Conservation (phyloP, 2,329 filamentous ascomycete species). For the Fulvia fulva region DNA sequence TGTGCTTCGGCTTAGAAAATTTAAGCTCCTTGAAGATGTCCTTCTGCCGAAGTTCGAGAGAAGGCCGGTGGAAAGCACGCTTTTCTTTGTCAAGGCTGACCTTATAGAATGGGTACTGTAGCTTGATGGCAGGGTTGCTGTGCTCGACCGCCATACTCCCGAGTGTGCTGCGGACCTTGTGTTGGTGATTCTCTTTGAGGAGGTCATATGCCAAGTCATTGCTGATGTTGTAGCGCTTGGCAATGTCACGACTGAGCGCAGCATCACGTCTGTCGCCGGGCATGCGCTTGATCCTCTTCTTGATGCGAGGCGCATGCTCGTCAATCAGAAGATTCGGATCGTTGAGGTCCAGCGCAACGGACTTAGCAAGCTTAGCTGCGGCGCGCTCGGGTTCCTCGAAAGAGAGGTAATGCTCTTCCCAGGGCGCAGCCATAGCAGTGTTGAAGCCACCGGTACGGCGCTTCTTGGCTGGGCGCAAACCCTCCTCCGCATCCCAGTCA, state of each 20-base stretch:
- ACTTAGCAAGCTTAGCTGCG: slow-evolving; percentile 69
- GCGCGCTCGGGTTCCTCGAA: slow-evolving; percentile 77
- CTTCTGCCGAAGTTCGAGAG: slow-evolving; percentile 60
- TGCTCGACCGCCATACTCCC: slow-evolving; percentile 92
- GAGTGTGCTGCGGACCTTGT: slow-evolving; percentile 88
- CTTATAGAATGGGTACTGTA: slow-evolving; percentile 95
- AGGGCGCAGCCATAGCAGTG: slow-evolving; percentile 16
- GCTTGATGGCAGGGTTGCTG: slow-evolving; percentile 81
- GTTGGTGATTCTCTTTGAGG: slow-evolving; percentile 93
- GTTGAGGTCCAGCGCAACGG: slow-evolving; percentile 78
- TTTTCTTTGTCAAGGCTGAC: slow-evolving; percentile 73
- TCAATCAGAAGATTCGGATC: slow-evolving; percentile 85
- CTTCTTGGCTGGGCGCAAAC: slow-evolving; percentile 56
- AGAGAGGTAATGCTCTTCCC: slow-evolving; percentile 37
- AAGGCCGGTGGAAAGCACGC: slow-evolving; percentile 79
- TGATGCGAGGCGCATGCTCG: slow-evolving; percentile 62
- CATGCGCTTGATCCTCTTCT: slow-evolving; percentile 48
- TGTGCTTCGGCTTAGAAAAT: slow-evolving; percentile 66
- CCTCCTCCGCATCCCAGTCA: slow-evolving; percentile 36
- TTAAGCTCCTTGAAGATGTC: slow-evolving; percentile 61
- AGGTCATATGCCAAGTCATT: slow-evolving; percentile 95
- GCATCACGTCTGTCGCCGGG: slow-evolving; percentile 61
- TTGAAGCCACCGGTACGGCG: slow-evolving; percentile 49
- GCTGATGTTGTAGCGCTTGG: slow-evolving; percentile 86
- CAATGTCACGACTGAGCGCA: slow-evolving; percentile 67